A percentile compares a stretch with the other conserved stretches of the same genome.
These are phyloP conservation scores for Trichophaea hybrida DNA, from an alignment of 2,329 filamentous ascomycete genomes.

Conservation along the genomic window DNA sequence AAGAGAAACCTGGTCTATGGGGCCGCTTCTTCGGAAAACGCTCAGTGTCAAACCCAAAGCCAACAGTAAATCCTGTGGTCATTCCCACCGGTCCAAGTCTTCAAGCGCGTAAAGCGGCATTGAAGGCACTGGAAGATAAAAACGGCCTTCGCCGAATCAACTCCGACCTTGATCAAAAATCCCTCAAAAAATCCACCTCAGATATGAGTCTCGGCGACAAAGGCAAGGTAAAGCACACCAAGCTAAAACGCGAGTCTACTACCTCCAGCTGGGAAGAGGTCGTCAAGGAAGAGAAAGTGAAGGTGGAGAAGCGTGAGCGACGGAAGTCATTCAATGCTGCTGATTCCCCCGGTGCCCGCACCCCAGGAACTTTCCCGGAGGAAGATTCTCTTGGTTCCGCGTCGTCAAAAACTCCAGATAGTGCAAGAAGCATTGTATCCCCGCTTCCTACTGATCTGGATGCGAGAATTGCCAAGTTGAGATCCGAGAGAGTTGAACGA, in stretches of 20 bases:
- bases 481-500: neutral
- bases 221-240: neutral
- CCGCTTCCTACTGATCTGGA: neutral
- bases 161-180: neutral
- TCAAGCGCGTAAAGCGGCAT: too few species aligned
- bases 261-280: neutral
- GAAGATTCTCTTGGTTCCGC: neutral
- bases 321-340: neutral
- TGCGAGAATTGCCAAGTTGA: neutral
- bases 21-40: neutral
- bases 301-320: neutral
- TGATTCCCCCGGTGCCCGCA: neutral
- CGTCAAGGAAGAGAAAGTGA: neutral
- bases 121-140: neutral
- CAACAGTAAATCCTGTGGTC: too few species aligned
- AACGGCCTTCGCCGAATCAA: neutral
- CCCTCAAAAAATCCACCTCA: neutral
- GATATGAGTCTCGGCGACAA: neutral
- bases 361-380: neutral
- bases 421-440: neutral
- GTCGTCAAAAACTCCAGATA: neutral
- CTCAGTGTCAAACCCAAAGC: too few species aligned
- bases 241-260: neutral
- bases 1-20: neutral
- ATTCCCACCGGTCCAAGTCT: too few species aligned